Evolutionary conservation across 345 rosid species (phyloP), one percentile per base, ranked within the genome.

Genomic region (Euphorbia pulcherrima): DNA sequence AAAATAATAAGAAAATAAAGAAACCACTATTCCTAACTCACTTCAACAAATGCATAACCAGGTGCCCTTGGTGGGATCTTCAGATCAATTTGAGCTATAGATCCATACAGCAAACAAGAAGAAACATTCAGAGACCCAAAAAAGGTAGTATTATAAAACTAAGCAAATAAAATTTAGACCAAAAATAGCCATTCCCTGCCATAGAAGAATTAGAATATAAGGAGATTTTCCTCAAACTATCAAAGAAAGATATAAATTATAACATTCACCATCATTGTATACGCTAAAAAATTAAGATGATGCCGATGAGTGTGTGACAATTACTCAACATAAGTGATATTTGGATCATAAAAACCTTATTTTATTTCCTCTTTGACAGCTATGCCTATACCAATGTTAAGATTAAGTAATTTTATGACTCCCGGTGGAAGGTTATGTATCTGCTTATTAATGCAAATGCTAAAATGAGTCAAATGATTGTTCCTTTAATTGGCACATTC

Each of bases 21-120:
- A 16, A 59, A 50, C 9, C 14, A 10, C 13, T 11, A 62, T 61
- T 29, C n/a, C 7, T 5, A 30, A 65, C 71, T 50, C 52, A 77
- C 80, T 93, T 95, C 99, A 20, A 95, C 96, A 71, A 95, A 95
- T 20, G 97, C 97, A 87, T 95, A 95, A 75, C 97, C 97, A n/a
- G 97, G 99, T 59, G 99, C 97, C 78, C 99, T 87, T 44, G 97
- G 99, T 46, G 99, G 99, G 73, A 92, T 80, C 82, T 95, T 95
- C 86, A 95, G 78, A 62, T 92, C 99, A 50, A 95, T 88, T 41
- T 77, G 77, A 6, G 67, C 75, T 33, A 77, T 54, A n/a, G 67
- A 64, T 3, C 80, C 80, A 68, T 72, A 77, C 77, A 72, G 67
- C 30, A 72, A 67, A 28, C 8, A 13, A 7, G 39, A 20, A 41